phyloP scores from a whole-genome alignment of 768 basidiomycete genomes.

The Leccinum subtestaceum region DNA sequence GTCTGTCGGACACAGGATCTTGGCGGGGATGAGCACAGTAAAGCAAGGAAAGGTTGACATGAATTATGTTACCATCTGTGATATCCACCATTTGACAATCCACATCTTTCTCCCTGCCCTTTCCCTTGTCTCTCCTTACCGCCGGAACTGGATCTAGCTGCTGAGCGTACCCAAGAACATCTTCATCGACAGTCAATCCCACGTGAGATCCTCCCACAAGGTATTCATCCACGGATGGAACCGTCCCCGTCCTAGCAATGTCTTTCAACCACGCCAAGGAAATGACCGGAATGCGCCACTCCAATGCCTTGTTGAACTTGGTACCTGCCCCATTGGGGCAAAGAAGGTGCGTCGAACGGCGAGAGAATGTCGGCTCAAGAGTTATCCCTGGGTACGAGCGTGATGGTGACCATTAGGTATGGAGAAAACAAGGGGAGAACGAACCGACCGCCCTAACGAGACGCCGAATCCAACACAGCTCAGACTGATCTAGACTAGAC shows the following conservation, averaged over 20 bases:
- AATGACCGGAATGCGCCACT: slow-evolving; percentile 80
- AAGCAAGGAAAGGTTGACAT: not conserved
- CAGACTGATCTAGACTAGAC: slow-evolving; percentile 73
- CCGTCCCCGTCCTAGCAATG: slow-evolving; percentile 50
- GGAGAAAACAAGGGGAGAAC: not conserved
- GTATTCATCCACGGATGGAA: slow-evolving; percentile 40
- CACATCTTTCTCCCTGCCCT: slow-evolving; percentile 33
- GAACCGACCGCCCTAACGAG: slow-evolving; percentile 22
- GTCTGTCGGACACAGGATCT: slow-evolving; percentile 9
- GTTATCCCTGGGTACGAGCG: slow-evolving; percentile 44
- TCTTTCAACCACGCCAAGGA: slow-evolving; percentile 65
- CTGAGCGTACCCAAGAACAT: slow-evolving; percentile 16
- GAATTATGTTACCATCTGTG: slow-evolving; percentile 33
- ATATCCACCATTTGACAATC: slow-evolving; percentile 35
- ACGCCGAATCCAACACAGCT: slow-evolving; percentile 57
- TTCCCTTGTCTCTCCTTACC: slow-evolving; percentile 24
- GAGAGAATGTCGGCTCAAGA: slow-evolving; percentile 57
- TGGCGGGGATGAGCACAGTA: not conserved
- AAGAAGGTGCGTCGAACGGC: slow-evolving; percentile 74
- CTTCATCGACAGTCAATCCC: slow-evolving; percentile 38
- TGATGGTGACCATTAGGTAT: not conserved
- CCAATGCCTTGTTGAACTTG: slow-evolving; percentile 74
- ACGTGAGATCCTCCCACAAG: slow-evolving; percentile 31
- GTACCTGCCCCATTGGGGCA: slow-evolving; percentile 67
- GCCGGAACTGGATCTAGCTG: slow-evolving; percentile 2